A percentile compares a stretch with the other conserved stretches of the same genome.
Conservation (phyloP, 805 yeast species). For the Candida ipomoeae region DNA sequence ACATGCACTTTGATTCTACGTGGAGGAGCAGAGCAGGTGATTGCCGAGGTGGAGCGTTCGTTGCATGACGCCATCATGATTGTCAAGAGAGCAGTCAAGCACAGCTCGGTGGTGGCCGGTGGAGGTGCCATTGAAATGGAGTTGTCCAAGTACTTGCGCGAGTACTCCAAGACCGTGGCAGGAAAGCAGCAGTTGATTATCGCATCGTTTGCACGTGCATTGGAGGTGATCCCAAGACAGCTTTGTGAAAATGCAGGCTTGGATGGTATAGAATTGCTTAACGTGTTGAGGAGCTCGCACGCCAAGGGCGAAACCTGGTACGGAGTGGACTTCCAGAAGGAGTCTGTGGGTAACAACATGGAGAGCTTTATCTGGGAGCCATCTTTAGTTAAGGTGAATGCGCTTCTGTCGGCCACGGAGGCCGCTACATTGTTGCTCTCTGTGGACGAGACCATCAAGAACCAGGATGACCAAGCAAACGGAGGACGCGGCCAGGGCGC, state of each 20-base stretch:
- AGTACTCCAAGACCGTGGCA: constrained; percentile 78
- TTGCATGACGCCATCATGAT: constrained; percentile 98
- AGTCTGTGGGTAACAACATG: constrained; percentile 78
- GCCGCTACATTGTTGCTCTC: constrained; percentile 90
- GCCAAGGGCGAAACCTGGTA: constrained; percentile 89
- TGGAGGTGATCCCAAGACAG: constrained; percentile 95
- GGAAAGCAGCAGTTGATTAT: constrained; percentile 95
- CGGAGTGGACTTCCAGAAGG: constrained; percentile 89
- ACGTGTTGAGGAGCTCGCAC: constrained; percentile 87
- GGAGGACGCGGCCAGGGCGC: constrained; percentile 72
- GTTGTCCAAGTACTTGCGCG: constrained; percentile 81
- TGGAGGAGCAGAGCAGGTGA: constrained; percentile 98
- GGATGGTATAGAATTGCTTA: constrained; percentile 92
- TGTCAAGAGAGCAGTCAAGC: constrained; percentile 89
- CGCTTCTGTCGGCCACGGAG: constrained; percentile 93
- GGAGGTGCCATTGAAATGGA: constrained; percentile 99
- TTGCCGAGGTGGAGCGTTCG: constrained; percentile 96
- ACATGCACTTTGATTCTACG: constrained; percentile 91
- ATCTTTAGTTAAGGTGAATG: constrained; percentile 86
- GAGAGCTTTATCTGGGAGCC: constrained; percentile 96
- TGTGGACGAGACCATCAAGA: constrained; percentile 92
- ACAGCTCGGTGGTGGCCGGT: constrained; percentile 88
- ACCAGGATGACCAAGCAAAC: constrained; percentile 55
- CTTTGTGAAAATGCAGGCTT: constrained; percentile 98
- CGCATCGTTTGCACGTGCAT: constrained; percentile 88